These are phyloP conservation scores for Myriosclerotinia curreyana DNA, from an alignment of 2,329 filamentous ascomycete species.

Conservation along the genomic window DNA sequence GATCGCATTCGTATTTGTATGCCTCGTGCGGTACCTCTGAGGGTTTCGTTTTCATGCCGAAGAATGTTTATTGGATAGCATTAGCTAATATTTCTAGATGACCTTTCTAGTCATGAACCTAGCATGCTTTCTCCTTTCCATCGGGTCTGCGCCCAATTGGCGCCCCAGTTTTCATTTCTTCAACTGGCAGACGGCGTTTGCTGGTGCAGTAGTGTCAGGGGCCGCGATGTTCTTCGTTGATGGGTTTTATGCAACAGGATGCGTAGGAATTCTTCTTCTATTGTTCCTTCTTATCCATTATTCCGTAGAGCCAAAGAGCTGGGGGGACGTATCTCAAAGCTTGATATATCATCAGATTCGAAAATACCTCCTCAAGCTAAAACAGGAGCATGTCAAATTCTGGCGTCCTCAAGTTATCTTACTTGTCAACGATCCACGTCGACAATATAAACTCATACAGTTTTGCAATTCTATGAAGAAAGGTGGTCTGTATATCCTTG, in stretches of 20 bases:
- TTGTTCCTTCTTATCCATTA: constrained; percentile 85
- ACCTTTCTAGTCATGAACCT: constrained; percentile 87
- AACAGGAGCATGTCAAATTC: constrained; percentile 88
- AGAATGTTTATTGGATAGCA: not conserved
- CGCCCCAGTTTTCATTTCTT: constrained; percentile 86
- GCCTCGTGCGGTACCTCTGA: not conserved
- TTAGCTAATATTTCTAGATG: constrained; percentile 51
- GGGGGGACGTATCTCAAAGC: constrained; percentile 88
- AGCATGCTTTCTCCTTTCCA: constrained; percentile 81
- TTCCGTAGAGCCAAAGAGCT: constrained; percentile 77
- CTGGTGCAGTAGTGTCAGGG: constrained; percentile 72
- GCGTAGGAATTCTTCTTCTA: constrained; percentile 69
- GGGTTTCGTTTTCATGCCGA: not conserved
- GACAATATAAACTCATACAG: constrained; percentile 78
- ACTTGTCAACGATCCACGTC: constrained; percentile 77
- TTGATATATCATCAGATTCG: constrained; percentile 85
- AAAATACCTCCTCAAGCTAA: constrained; percentile 80
- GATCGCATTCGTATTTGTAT: not conserved
- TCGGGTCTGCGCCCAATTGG: constrained; percentile 86
- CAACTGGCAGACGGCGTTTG: constrained; percentile 76
- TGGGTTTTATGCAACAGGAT: constrained; percentile 72
- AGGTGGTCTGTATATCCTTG: constrained; percentile 75
- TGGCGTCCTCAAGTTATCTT: constrained; percentile 87
- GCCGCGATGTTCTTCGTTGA: constrained; percentile 89
- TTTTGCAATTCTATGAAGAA: constrained; percentile 93